Evolutionary conservation across 139 green algal species (phyloP).

Genomic region (Ettlia oleoabundans): DNA sequence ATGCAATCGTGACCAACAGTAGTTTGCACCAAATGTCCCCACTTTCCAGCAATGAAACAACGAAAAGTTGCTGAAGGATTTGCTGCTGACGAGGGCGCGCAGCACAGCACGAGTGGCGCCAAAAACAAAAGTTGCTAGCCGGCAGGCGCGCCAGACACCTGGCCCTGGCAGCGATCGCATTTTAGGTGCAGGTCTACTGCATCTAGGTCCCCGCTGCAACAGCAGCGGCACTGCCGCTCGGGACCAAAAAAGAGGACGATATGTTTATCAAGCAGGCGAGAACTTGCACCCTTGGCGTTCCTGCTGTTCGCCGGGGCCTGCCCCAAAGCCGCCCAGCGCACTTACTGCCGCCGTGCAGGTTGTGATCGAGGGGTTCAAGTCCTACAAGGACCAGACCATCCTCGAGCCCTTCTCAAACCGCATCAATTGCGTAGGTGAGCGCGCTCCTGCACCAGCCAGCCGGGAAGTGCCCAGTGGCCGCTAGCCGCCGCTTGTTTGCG

Average conservation of each 20-base stretch:
- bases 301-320: neutral
- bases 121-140: too few relatives aligned
- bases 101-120: too few relatives aligned
- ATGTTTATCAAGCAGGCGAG: constrained; percentile 79
- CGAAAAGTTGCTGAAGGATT: neutral
- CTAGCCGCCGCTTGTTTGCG: too few relatives aligned
- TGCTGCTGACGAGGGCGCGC: too few relatives aligned
- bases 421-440: constrained; percentile 91
- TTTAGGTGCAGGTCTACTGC: too few relatives aligned
- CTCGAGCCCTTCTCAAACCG: constrained; percentile 87
- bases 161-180: too few relatives aligned
- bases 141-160: too few relatives aligned
- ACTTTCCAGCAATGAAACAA: neutral
- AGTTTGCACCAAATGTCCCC: neutral
- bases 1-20: too few relatives aligned
- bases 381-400: constrained; percentile 95
- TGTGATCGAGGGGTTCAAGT: constrained; percentile 98
- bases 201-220: too few relatives aligned
- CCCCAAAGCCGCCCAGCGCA: neutral
- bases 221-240: neutral
- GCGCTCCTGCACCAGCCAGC: neutral
- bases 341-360: constrained; percentile 81
- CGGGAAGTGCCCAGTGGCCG: too few relatives aligned
- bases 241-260: too few relatives aligned
- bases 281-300: too few relatives aligned